These are phyloP conservation scores for Aspergillus ostianus DNA, from an alignment of 495 filamentous ascomycete species.

Conservation along the genomic window DNA sequence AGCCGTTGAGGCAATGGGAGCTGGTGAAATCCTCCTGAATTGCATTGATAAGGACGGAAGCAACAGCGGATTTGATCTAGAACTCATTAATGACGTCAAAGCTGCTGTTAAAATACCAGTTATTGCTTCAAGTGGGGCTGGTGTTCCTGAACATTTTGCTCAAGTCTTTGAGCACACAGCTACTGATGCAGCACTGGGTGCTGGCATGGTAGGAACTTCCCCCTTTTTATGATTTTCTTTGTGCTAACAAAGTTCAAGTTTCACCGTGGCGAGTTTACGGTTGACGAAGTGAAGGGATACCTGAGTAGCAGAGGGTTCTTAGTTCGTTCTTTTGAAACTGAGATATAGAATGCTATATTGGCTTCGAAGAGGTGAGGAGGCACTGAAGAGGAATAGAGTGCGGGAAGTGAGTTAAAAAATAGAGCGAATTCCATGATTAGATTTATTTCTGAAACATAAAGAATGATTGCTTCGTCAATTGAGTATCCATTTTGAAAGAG, in stretches of 20 bases:
- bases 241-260: slow-evolving; percentile 53
- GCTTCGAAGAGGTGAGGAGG: neutral
- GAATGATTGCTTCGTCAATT: neutral
- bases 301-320: slow-evolving; percentile 67
- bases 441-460: neutral
- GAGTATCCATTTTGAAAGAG: neutral
- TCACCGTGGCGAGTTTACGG: slow-evolving; percentile 91
- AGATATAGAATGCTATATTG: slow-evolving; percentile 20
- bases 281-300: slow-evolving; percentile 88
- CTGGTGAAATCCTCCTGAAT: slow-evolving; percentile 91
- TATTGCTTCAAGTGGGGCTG: slow-evolving; percentile 92
- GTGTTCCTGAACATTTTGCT: slow-evolving; percentile 82
- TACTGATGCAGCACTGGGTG: slow-evolving; percentile 90
- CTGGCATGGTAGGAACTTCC: slow-evolving; percentile 72
- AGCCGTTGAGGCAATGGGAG: slow-evolving; percentile 94
- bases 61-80: slow-evolving; percentile 92
- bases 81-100: slow-evolving; percentile 88
- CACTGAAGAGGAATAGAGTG: neutral
- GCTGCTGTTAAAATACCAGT: slow-evolving; percentile 81
- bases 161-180: slow-evolving; percentile 85
- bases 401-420: neutral
- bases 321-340: slow-evolving; percentile 70
- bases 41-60: slow-evolving; percentile 97
- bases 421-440: neutral
- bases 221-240: neutral